Evolutionary conservation across 352 stramenopile genomes (phyloP).

Genomic region (Phytopythium sindhum): DNA sequence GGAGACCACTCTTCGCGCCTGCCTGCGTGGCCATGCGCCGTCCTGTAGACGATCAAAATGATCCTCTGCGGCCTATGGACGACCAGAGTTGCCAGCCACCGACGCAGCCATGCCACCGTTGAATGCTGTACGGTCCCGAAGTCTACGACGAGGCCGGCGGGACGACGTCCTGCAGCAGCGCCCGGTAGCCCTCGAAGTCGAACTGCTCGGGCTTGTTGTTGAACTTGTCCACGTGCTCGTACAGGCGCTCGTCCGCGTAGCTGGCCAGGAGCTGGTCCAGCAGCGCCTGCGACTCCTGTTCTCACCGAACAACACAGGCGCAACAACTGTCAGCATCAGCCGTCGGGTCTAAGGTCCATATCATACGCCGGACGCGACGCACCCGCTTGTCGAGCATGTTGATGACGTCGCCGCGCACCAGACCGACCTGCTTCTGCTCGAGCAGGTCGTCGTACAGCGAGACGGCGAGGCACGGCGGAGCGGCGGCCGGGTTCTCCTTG

Average conservation of each 20-base stretch:
- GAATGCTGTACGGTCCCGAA: not conserved
- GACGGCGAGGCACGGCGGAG: constrained; percentile 77
- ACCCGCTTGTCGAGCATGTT: constrained; percentile 84
- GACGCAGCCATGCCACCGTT: no score
- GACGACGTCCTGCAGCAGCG: constrained; percentile 29
- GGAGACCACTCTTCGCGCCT: no score
- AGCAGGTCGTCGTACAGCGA: constrained; percentile 78
- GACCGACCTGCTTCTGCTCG: constrained; percentile 60
- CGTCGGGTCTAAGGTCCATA: not conserved
- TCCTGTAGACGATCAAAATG: no score
- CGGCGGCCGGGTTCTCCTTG: constrained; percentile 76
- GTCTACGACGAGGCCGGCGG: not conserved
- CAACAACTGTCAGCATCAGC: constrained; percentile 1
- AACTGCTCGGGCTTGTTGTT: constrained; percentile 84
- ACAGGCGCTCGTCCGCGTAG: constrained; percentile 71
- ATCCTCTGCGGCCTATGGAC: not conserved
- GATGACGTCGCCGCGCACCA: constrained; percentile 80
- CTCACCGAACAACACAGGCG: not conserved
- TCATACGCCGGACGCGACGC: not conserved
- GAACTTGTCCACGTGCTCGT: constrained; percentile 77
- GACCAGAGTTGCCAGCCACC: no score
- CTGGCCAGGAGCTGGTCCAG: constrained; percentile 57
- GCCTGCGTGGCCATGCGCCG: no score
- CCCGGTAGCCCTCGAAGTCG: constrained; percentile 78
- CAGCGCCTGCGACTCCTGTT: constrained; percentile 60